A percentile compares a stretch with the other conserved stretches of the same genome.
phyloP scores from a whole-genome alignment of 768 basidiomycete species.

The Suillus subluteus region DNA sequence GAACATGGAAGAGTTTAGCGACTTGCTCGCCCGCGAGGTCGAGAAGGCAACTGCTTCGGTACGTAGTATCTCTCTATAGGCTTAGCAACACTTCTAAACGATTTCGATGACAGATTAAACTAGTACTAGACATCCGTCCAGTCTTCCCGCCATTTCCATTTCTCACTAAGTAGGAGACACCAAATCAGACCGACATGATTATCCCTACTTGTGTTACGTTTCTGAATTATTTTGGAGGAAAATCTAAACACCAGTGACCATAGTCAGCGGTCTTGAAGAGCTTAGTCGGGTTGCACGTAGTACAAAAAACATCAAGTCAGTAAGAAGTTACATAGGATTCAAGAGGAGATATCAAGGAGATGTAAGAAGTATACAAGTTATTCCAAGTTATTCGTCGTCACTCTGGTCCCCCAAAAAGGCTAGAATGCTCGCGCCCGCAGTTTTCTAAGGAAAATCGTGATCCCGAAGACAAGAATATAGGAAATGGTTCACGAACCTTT shows the following conservation, averaged over 20 bases:
- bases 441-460: constrained; percentile 33
- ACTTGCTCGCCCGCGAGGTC: constrained; percentile 14
- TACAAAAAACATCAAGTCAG: neutral
- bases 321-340: neutral
- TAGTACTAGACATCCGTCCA: too few species aligned
- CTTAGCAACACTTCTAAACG: neutral
- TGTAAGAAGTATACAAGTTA: constrained; percentile 9
- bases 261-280: too few species aligned
- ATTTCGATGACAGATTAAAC: neutral
- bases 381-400: constrained; percentile 49
- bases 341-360: neutral
- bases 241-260: neutral
- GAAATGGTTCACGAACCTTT: constrained; percentile 40
- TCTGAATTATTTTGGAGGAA: neutral
- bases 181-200: neutral
- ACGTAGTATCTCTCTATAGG: constrained; percentile 4
- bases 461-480: neutral
- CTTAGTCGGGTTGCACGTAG: neutral
- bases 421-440: constrained; percentile 62
- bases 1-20: constrained; percentile 20
- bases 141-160: too few species aligned
- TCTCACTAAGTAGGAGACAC: neutral
- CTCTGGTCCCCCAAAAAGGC: constrained; percentile 77
- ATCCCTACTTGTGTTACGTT: neutral
- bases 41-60: constrained; percentile 21